Base-by-base conservation (phyloP, 495 filamentous ascomycete genomes). In the Echria macrotheca region DNA sequence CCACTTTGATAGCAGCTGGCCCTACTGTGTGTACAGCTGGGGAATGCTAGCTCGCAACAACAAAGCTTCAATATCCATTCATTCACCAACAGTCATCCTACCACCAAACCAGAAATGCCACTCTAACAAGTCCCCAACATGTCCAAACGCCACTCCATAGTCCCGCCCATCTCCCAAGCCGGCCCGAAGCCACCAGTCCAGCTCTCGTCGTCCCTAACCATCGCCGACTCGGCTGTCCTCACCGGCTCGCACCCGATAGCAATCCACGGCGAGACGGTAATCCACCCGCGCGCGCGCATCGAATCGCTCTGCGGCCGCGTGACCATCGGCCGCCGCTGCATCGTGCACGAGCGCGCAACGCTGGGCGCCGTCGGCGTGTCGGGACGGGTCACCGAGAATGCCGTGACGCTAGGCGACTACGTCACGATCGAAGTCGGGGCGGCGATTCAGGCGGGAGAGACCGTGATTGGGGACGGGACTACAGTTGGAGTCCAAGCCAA, bases 221-320 rank as follows among this genome's bases (percentile, higher is more conserved):
- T 96, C 61, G 77, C 88, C 59, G 86, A 91, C 54, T 79, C 80
- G n/a, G 85, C 83, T 5, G 58, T 81, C 7, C 71, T 95, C 49
- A 80, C 79, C 5, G 90, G 90, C 19, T 81, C 76, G 3, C 73
- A 89, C 66, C 75, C 75, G 12, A 85, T 96, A 48, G 79, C 74
- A 33, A 79, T 95, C 55, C 80, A 79, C 50, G 68, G 78, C 26
- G 79, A 86, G 60, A 82, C 79, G 12, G 78, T 95, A n/a, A 70
- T 96, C 47, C 90, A 96, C 67, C 90, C 90, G 1, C 85, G 88
- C 48, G 77, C 81, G 0, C 75, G 77, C 41, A 71, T 96, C 56
- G 81, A 84, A 56, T 81, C 85, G 1, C 71, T 75, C 31, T 69
- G 77, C 37, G 90, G 86, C 0, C 79, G 84, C 17, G 77, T 96